Evolutionary conservation across 2,329 filamentous ascomycete genomes (phyloP).

Genomic region (Colletotrichum caudatum): DNA sequence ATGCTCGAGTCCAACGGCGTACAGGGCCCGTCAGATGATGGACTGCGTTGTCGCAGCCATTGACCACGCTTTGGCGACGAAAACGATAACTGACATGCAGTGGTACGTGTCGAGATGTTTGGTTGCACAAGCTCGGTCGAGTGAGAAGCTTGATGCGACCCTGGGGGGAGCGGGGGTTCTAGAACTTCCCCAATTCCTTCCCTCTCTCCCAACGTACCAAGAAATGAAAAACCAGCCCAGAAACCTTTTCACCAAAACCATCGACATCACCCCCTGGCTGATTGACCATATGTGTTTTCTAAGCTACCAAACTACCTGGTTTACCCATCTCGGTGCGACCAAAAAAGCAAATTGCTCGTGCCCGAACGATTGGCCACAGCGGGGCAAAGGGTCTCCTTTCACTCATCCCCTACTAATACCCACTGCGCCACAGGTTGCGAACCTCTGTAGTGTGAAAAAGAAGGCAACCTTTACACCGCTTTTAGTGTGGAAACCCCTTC

Average conservation of each 20-base stretch:
- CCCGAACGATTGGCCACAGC: conserved; percentile 37
- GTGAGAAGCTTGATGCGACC: conserved; percentile 5
- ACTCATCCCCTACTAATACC: conserved; percentile 37
- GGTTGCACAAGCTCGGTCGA: conserved; percentile 15
- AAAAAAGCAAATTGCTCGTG: conserved; percentile 25
- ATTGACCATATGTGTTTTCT: background rate
- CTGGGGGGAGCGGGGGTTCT: conserved; percentile 16
- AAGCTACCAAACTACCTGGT: background rate
- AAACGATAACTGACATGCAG: conserved; percentile 15
- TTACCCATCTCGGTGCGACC: conserved; percentile 1
- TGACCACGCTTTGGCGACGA: conserved; percentile 24
- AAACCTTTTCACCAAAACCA: background rate
- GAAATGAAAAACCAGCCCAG: background rate
- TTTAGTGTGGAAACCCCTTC: conserved; percentile 29
- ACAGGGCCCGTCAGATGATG: conserved; percentile 21
- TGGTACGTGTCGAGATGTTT: conserved; percentile 3
- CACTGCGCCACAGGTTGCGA: conserved; percentile 35
- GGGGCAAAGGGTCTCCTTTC: conserved; percentile 24
- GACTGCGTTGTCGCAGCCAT: background rate
- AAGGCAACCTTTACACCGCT: conserved; percentile 28
- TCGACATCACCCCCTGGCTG: background rate
- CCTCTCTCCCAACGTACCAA: conserved; percentile 1
- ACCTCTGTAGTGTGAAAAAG: background rate
- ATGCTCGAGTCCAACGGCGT: conserved; percentile 14
- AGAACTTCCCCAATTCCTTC: conserved; percentile 21